These are phyloP conservation scores for Cytidiella melzeri DNA, from an alignment of 768 basidiomycete species.

Conservation along the genomic window DNA sequence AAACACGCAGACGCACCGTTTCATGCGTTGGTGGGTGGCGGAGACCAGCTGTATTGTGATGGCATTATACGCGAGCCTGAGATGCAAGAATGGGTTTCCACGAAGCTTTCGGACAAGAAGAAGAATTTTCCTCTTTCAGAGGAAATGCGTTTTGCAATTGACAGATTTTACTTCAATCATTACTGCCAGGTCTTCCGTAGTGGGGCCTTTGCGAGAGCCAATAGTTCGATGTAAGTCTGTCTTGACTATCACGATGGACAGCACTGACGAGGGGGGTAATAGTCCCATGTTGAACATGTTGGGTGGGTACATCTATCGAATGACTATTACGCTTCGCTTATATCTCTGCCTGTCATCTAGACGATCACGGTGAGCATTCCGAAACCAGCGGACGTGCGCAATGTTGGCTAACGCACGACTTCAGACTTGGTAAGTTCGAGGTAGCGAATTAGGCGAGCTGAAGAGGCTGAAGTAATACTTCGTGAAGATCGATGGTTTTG, in stretches of 20 bases:
- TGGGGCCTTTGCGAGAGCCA: slow-evolving; percentile 88
- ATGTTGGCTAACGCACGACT: slow-evolving; percentile 4
- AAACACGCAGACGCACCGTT: slow-evolving; percentile 78
- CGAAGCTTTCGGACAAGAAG: slow-evolving; percentile 53
- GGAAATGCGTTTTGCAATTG: slow-evolving; percentile 71
- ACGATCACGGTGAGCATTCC: slow-evolving; percentile 66
- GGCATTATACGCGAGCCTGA: slow-evolving; percentile 81
- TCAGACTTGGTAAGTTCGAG: slow-evolving; percentile 40
- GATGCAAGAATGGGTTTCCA: slow-evolving; percentile 77
- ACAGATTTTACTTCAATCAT: slow-evolving; percentile 87
- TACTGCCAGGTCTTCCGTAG: slow-evolving; percentile 83
- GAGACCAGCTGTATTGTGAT: slow-evolving; percentile 90
- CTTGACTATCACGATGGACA: background rate
- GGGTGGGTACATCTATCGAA: slow-evolving; percentile 38
- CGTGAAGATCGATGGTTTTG: slow-evolving; percentile 70
- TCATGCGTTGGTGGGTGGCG: slow-evolving; percentile 90
- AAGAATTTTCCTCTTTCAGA: slow-evolving; percentile 52
- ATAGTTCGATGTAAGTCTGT: slow-evolving; percentile 74
- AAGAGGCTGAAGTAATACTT: background rate
- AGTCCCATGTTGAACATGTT: slow-evolving; percentile 88
- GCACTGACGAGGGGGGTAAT: slow-evolving; percentile 52
- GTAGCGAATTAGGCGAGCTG: background rate
- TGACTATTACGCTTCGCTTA: no score
- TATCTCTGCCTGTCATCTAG: no score
- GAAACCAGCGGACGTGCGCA: background rate